Percentiles rank a stretch among this genome's conserved stretches.
Evolutionary conservation across 2,329 filamentous ascomycete species (phyloP).

Genomic region (Paecilomyces sp.): DNA sequence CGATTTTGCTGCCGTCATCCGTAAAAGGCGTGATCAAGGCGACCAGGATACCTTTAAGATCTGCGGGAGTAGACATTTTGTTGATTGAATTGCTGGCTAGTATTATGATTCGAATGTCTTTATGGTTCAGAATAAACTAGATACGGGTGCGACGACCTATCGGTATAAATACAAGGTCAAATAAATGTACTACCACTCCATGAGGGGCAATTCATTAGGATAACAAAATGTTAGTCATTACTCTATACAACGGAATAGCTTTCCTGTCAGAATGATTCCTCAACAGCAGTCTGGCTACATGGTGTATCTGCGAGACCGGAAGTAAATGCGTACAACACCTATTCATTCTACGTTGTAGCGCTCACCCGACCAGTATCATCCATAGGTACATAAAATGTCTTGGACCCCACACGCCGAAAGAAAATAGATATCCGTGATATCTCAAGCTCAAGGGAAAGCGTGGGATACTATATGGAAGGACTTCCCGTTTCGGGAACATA

Average conservation of each 20-base stretch:
- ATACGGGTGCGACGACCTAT: too few species aligned
- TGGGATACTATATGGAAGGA: neutral
- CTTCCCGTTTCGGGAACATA: neutral
- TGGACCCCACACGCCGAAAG: too few species aligned
- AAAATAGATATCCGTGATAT: too few species aligned
- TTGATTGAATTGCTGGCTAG: neutral
- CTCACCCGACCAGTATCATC: too few species aligned
- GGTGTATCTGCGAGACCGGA: too few species aligned
- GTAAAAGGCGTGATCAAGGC: conserved; percentile 45
- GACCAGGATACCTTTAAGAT: conserved; percentile 37
- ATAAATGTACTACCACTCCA: neutral
- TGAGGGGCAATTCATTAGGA: neutral
- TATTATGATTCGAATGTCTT: neutral
- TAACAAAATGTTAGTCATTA: neutral
- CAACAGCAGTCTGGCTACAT: too few species aligned
- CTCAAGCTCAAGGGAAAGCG: too few species aligned
- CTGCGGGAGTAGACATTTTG: neutral
- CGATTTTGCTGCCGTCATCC: conserved; percentile 35
- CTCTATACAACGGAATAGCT: neutral
- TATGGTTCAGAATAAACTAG: neutral
- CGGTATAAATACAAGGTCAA: neutral
- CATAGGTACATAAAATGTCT: neutral
- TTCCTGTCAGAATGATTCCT: neutral
- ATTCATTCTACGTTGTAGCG: too few species aligned
- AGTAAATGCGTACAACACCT: too few species aligned